A percentile compares a stretch with the other conserved stretches of the same genome.
Conservation (phyloP, 2,329 filamentous ascomycete genomes). For the Biscogniauxia sp. region DNA sequence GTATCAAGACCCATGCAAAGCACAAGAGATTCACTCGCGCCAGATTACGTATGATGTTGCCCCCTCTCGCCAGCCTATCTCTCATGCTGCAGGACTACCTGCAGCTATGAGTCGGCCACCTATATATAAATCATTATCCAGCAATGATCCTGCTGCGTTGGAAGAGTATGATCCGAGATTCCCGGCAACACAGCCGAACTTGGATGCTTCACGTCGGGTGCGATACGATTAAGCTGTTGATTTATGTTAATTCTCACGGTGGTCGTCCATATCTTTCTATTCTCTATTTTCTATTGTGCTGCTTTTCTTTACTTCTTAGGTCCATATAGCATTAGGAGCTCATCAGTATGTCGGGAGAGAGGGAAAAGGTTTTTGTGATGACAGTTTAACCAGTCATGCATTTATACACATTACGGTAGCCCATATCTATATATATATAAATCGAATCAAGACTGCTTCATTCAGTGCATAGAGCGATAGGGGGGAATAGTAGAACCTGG, state of each 20-base stretch:
- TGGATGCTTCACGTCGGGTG: background rate
- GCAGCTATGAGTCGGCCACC: background rate
- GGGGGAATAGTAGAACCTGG: no score
- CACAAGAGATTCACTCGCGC: background rate
- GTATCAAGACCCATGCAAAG: background rate
- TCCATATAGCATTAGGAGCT: background rate
- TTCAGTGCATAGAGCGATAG: no score
- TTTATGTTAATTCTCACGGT: background rate
- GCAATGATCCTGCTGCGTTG: background rate
- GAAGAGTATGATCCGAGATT: constrained; percentile 3
- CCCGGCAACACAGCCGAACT: background rate
- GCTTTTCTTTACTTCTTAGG: no score
- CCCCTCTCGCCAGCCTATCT: background rate
- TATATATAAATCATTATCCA: background rate
- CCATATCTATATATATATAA: no score
- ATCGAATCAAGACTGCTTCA: no score
- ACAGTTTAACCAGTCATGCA: no score
- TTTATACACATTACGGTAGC: no score
- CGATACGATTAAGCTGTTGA: background rate
- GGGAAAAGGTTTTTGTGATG: no score
- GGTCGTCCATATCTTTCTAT: background rate
- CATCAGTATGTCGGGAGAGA: background rate
- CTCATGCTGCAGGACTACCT: background rate
- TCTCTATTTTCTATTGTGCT: no score
- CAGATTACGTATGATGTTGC: background rate